Base-by-base conservation (phyloP, 2,329 filamentous ascomycete species). In the Calonectria hawksworthii region DNA sequence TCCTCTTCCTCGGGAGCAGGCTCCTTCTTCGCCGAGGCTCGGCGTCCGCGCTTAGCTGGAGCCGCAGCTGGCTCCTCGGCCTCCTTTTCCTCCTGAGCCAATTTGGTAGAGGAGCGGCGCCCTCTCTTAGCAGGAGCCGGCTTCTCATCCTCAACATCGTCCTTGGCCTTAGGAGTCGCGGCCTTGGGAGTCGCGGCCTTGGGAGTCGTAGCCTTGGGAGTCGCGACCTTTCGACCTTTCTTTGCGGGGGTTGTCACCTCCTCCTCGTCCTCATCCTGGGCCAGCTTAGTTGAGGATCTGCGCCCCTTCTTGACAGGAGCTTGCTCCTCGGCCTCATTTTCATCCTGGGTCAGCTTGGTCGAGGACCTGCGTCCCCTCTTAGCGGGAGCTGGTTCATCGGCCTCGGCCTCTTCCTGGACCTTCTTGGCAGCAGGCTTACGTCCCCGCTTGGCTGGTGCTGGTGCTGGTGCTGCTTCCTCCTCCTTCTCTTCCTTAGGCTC, bases 391-490 rank as follows among this genome's bases (percentile, higher is more conserved):
- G 74, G 68, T 44, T 77, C 72, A 34, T 78, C 78, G 38, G 77
- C 77, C 10, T 71, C 78, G 18, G 78, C 78, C 64, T 82, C 80
- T 1, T 81, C 80, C 66, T 74, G 73, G 56, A 32, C 68, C 63
- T 75, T 81, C 61, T 74, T 63, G 41, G 68, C 36, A 38, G 78
- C 75, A 32, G 70, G 28, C 63, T 70, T 77, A 26, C 79, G 76
- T 28, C 74, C 77, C 63, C 83, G 85, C 77, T 84, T 85, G 23
- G 79, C 80, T 7, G 78, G 63, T 28, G 66, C 73, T 9, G 51
- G 21, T 23, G 21, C 44, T 13, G 44, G 10, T 36, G 4, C 50
- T 36, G 4, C 50, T 13, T 65, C 71, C n/a, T 70, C 68, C 56
- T 79, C 68, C 26, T 30, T 50, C 1, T 74, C 73, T 3, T 70